Evolutionary conservation across 2,329 filamentous ascomycete genomes (phyloP).

Genomic region (Penicillium digitatum): DNA sequence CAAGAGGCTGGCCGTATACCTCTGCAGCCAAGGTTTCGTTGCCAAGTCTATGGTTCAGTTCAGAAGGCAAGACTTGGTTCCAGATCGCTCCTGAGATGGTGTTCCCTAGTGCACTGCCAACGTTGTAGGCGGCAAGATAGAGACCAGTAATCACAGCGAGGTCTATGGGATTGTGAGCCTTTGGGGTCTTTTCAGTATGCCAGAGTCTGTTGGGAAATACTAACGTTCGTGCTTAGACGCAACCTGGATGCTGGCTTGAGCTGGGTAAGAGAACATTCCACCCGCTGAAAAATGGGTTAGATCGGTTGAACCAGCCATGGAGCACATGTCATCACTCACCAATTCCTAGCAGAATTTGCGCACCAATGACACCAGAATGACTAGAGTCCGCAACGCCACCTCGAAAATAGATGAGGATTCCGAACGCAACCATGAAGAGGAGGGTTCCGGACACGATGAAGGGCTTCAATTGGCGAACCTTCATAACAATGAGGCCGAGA

Average conservation of each 20-base stretch:
- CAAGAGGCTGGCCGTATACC: slow-evolving; percentile 45
- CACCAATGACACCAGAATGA: slow-evolving; percentile 58
- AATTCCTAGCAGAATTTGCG: slow-evolving; percentile 60
- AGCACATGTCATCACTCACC: slow-evolving; percentile 30
- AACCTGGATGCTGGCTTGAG: slow-evolving; percentile 51
- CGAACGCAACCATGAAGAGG: slow-evolving; percentile 63
- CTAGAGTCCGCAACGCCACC: slow-evolving; percentile 46
- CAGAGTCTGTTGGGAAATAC: slow-evolving; percentile 1
- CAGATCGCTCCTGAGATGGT: slow-evolving; percentile 60
- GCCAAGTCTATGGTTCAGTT: slow-evolving; percentile 41
- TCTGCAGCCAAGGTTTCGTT: slow-evolving; percentile 40
- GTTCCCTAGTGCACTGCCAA: slow-evolving; percentile 59
- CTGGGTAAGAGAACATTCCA: slow-evolving; percentile 57
- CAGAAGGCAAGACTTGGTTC: slow-evolving; percentile 54
- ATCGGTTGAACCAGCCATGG: neutral
- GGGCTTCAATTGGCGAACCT: slow-evolving; percentile 58
- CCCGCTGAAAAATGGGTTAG: slow-evolving; percentile 39
- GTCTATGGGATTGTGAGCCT: slow-evolving; percentile 30
- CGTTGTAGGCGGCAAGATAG: slow-evolving; percentile 60
- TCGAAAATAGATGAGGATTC: slow-evolving; percentile 61
- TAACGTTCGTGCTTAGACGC: slow-evolving; percentile 49
- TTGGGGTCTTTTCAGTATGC: neutral
- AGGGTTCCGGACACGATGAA: slow-evolving; percentile 60
- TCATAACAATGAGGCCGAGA: slow-evolving; percentile 56
- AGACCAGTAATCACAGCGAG: slow-evolving; percentile 62